Conservation (phyloP, 768 basidiomycete species). For the Gloeophyllum trabeum region DNA sequence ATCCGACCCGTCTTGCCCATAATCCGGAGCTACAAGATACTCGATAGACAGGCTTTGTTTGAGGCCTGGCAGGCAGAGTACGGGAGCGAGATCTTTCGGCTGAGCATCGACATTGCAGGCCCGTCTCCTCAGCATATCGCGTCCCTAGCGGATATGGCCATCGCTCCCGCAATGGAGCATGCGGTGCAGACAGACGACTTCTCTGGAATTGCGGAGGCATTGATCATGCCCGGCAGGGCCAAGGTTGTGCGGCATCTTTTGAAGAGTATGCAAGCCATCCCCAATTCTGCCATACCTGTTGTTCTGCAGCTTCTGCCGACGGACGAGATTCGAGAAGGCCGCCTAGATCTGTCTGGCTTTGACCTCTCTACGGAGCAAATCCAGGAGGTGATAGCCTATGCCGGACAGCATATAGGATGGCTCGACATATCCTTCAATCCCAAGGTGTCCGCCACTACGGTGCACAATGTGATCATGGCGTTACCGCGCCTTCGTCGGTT, state of each 20-base stretch:
- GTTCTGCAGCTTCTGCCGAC: conserved; percentile 11
- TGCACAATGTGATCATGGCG: conserved; percentile 13
- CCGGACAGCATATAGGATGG: conserved; percentile 5
- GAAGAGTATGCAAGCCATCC: conserved; percentile 12
- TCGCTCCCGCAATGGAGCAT: conserved; percentile 16
- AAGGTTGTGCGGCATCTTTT: conserved; percentile 11
- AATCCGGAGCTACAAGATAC: neutral
- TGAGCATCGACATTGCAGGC: neutral
- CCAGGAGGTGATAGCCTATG: conserved; percentile 7
- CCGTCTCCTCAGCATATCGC: conserved; percentile 9
- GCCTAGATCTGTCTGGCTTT: conserved; percentile 16
- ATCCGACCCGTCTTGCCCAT: neutral
- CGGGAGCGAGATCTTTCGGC: neutral
- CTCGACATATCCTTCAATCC: conserved; percentile 19
- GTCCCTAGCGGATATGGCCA: conserved; percentile 15
- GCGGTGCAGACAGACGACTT: conserved; percentile 14
- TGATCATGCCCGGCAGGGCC: conserved; percentile 20
- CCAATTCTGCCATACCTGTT: conserved; percentile 15
- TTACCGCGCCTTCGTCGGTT: conserved; percentile 15
- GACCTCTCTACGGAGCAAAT: conserved; percentile 16
- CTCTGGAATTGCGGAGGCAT: conserved; percentile 14
- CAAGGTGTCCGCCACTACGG: conserved; percentile 11
- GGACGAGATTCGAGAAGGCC: conserved; percentile 1
- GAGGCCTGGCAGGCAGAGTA: conserved; percentile 5
- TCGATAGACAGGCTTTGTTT: neutral